Percentiles rank a stretch among this genome's conserved stretches.
These are phyloP conservation scores for Taphrina wiesneri DNA, from an alignment of 1,139 yeast species.

Conservation along the genomic window DNA sequence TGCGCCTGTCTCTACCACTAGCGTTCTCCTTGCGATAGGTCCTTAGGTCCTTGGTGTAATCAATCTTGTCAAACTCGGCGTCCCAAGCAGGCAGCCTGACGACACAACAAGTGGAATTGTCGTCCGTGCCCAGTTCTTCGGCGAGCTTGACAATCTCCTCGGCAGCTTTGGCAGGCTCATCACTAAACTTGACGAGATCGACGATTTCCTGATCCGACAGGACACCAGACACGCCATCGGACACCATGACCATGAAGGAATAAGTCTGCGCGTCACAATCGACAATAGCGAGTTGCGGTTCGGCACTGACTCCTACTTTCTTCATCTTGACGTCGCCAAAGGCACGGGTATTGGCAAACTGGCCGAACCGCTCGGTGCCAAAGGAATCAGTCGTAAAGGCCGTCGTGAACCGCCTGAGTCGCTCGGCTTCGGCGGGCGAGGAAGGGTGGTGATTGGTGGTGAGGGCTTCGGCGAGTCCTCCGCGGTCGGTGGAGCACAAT, in stretches of 20 bases:
- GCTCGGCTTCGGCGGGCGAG: constrained; percentile 70
- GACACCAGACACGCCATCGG: constrained; percentile 83
- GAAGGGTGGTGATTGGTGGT: constrained; percentile 87
- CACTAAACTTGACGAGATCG: constrained; percentile 73
- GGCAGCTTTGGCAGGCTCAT: constrained; percentile 73
- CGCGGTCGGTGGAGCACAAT: constrained; percentile 60
- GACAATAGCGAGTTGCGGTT: constrained; percentile 78
- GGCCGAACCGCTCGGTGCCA: constrained; percentile 84
- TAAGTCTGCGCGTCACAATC: constrained; percentile 48
- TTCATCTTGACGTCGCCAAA: constrained; percentile 84
- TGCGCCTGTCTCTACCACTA: constrained; percentile 21
- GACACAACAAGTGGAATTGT: constrained; percentile 87
- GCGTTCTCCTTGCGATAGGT: constrained; percentile 16
- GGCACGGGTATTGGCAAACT: constrained; percentile 86
- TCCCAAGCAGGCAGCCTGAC: constrained; percentile 79
- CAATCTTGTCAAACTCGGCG: constrained; percentile 16
- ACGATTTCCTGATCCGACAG: constrained; percentile 88
- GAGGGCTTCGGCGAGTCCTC: constrained; percentile 75
- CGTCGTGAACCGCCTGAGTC: constrained; percentile 71
- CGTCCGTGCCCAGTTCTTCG: constrained; percentile 87
- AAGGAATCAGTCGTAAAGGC: constrained; percentile 83
- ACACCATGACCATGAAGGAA: constrained; percentile 70
- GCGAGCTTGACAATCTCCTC: constrained; percentile 80
- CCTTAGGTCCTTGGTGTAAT: constrained; percentile 29
- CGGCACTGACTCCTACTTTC: constrained; percentile 82